Evolutionary conservation across 108 stramenopile genomes (phyloP).

Genomic region (Schizochytrium sp.): DNA sequence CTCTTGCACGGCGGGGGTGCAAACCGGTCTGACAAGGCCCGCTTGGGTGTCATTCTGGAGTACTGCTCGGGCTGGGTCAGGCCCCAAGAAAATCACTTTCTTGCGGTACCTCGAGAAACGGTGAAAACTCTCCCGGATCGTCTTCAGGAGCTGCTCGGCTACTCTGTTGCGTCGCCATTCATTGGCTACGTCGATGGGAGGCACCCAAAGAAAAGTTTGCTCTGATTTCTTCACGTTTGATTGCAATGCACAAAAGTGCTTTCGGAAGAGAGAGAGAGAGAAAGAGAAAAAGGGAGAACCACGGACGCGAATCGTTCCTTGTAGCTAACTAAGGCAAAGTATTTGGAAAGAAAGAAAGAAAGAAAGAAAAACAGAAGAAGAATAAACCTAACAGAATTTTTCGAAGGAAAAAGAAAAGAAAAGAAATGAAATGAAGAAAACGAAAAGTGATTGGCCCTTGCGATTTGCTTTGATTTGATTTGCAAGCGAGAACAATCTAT

Average conservation of each 20-base stretch:
- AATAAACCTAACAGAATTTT: too few relatives aligned
- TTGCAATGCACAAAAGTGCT: too few relatives aligned
- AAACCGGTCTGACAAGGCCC: background rate
- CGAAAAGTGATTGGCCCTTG: too few relatives aligned
- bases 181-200: constrained; percentile 7
- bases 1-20: background rate
- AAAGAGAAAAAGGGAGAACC: too few relatives aligned
- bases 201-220: constrained; percentile 4
- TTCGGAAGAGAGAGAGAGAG: too few relatives aligned
- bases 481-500: too few relatives aligned
- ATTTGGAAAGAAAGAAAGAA: background rate
- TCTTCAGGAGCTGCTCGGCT: background rate
- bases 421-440: too few relatives aligned
- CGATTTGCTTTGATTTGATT: too few relatives aligned
- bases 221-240: background rate
- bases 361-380: background rate
- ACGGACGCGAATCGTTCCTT: background rate
- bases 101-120: background rate
- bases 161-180: background rate
- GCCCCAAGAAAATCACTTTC: background rate
- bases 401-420: too few relatives aligned
- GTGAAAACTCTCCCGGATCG: background rate
- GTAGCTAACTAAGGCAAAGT: too few relatives aligned
- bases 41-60: background rate
- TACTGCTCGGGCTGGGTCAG: background rate